Evolutionary conservation across 148 eudicot species (phyloP).

Genomic region (Chenopodium suecicum): DNA sequence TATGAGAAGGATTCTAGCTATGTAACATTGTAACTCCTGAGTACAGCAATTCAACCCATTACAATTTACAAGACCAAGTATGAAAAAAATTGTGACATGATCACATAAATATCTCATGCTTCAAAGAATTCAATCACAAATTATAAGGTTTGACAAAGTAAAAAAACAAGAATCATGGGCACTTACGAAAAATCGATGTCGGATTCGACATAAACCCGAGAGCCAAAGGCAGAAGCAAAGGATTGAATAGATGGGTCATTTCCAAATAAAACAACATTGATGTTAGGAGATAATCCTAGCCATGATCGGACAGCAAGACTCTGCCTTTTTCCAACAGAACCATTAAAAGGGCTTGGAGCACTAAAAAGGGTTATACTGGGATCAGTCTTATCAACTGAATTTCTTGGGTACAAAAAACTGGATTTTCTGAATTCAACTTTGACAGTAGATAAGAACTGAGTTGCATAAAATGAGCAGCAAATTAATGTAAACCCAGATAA

Average conservation of each 20-base stretch:
- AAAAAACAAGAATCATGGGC: neutral
- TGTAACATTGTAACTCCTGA: neutral
- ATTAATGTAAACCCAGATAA: slow-evolving; percentile 65
- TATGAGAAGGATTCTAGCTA: neutral
- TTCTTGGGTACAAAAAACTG: slow-evolving; percentile 11
- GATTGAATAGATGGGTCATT: slow-evolving; percentile 54
- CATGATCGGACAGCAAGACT: slow-evolving; percentile 79
- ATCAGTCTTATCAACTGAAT: slow-evolving; percentile 17
- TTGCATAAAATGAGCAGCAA: slow-evolving; percentile 59
- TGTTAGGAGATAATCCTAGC: slow-evolving; percentile 67
- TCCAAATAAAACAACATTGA: slow-evolving; percentile 74
- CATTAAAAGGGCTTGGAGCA: slow-evolving; percentile 51
- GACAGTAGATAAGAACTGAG: slow-evolving; percentile 45
- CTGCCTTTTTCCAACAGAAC: slow-evolving; percentile 53
- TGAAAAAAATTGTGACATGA: neutral
- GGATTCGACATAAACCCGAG: slow-evolving; percentile 68
- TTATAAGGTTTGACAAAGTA: neutral
- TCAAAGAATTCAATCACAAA: neutral
- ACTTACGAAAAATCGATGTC: slow-evolving; percentile 84
- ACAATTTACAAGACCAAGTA: slow-evolving; percentile 1
- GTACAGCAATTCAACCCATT: neutral
- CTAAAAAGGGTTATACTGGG: slow-evolving; percentile 67
- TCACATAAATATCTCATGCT: neutral
- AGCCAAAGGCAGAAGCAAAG: slow-evolving; percentile 60
- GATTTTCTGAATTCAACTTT: slow-evolving; percentile 42